Evolutionary conservation across 108 stramenopile genomes (phyloP).

Genomic region (Cyclotella kingstonii): DNA sequence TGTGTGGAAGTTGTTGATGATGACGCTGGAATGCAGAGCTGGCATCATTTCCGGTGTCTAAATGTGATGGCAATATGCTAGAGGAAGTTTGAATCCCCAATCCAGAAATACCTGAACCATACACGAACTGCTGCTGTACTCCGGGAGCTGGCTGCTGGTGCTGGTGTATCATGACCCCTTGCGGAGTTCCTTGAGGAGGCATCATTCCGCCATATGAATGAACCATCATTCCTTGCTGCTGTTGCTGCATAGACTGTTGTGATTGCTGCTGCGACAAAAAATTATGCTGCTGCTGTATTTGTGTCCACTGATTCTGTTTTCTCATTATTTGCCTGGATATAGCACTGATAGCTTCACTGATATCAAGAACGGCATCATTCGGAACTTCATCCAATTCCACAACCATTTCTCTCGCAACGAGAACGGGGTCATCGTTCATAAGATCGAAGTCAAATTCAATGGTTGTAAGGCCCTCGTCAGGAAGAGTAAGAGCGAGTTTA

Average conservation of each 20-base stretch:
- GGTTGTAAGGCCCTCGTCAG: conserved; percentile 76
- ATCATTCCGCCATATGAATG: not conserved
- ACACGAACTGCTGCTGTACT: conserved; percentile 27
- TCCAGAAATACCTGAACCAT: conserved; percentile 24
- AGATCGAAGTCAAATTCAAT: conserved; percentile 88
- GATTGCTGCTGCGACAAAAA: conserved; percentile 24
- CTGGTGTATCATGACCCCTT: conserved; percentile 25
- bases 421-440: conserved; percentile 82
- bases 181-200: no score
- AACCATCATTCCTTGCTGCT: not conserved
- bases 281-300: conserved; percentile 43
- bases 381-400: conserved; percentile 78
- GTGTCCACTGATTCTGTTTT: conserved; percentile 65
- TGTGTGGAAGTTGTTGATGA: conserved; percentile 10
- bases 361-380: conserved; percentile 73
- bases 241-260: conserved; percentile 19
- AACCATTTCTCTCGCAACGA: conserved; percentile 88
- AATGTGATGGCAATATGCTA: conserved; percentile 9
- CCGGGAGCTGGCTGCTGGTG: conserved; percentile 27
- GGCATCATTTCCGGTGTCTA: conserved; percentile 10
- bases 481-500: conserved; percentile 74
- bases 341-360: conserved; percentile 83
- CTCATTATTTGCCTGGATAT: conserved; percentile 72
- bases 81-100: conserved; percentile 20
- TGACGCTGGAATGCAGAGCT: conserved; percentile 34